Conservation (phyloP, 225 moss, liverwort and hornwort genomes). For the Anthoceros angustus region DNA sequence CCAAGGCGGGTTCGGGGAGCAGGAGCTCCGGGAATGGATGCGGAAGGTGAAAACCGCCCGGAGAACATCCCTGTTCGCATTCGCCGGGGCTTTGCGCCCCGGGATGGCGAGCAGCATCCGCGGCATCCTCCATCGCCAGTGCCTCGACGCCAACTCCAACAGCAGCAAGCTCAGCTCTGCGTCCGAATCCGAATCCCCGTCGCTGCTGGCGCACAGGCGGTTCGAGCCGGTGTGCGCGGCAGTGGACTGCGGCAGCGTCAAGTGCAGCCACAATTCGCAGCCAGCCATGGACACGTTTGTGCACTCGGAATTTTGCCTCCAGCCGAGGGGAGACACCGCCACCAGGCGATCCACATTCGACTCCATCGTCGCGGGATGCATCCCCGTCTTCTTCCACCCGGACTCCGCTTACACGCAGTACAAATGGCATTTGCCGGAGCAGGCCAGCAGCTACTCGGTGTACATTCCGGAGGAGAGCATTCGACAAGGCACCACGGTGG, state of each 20-base stretch:
- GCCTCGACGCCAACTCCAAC: constrained; percentile 8
- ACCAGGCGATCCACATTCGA: constrained; percentile 79
- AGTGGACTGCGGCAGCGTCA: constrained; percentile 22
- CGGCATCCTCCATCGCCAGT: constrained; percentile 44
- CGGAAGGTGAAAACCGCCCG: constrained; percentile 16
- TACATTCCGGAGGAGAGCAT: constrained; percentile 28
- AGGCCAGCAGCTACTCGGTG: constrained; percentile 44
- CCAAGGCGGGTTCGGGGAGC: constrained; percentile 4
- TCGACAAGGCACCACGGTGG: not conserved
- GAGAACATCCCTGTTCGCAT: constrained; percentile 29
- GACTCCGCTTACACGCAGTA: constrained; percentile 48
- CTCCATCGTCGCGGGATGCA: constrained; percentile 55
- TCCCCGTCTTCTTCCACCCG: constrained; percentile 58
- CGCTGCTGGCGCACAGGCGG: constrained; percentile 2
- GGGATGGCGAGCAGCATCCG: constrained; percentile 23
- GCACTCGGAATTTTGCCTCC: constrained; percentile 59
- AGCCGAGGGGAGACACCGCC: constrained; percentile 74
- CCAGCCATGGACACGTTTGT: constrained; percentile 29
- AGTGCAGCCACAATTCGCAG: constrained; percentile 41
- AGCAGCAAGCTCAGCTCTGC: too few relatives aligned
- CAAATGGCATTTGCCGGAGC: constrained; percentile 42
- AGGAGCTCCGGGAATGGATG: constrained; percentile 46
- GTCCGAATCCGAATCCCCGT: not conserved
- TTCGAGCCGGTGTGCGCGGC: constrained; percentile 16
- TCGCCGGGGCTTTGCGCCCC: constrained; percentile 39